A percentile compares a stretch with the other conserved stretches of the same genome.
Conservation (phyloP, 495 filamentous ascomycete species). For the Niebla homalea region DNA sequence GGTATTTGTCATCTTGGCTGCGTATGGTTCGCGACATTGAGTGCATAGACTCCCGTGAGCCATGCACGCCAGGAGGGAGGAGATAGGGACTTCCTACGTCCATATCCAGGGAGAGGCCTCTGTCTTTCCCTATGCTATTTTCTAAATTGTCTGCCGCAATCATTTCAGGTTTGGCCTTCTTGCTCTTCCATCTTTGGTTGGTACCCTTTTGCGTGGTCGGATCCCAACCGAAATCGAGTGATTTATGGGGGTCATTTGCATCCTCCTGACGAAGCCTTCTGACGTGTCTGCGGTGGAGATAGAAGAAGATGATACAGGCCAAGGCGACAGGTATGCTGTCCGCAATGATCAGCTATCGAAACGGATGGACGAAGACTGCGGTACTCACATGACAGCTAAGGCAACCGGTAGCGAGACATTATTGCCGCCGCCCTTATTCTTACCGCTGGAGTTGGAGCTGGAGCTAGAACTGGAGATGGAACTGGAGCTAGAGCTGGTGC, state of each 20-base stretch:
- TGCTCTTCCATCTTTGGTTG: conserved; percentile 27
- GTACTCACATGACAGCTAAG: conserved; percentile 68
- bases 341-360: conserved; percentile 17
- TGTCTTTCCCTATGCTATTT: conserved; percentile 38
- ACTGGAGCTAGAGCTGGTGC: conserved; percentile 10
- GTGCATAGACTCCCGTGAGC: conserved; percentile 72
- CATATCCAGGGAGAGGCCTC: conserved; percentile 76
- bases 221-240: conserved; percentile 79
- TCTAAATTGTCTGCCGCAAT: conserved; percentile 25
- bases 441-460: conserved; percentile 22
- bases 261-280: conserved; percentile 68
- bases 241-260: conserved; percentile 74
- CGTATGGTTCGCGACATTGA: conserved; percentile 63
- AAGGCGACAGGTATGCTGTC: conserved; percentile 63
- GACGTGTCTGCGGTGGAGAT: conserved; percentile 64
- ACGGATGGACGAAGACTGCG: background rate
- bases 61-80: conserved; percentile 64
- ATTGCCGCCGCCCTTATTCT: conserved; percentile 41
- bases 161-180: conserved; percentile 32
- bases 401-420: conserved; percentile 64
- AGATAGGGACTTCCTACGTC: conserved; percentile 76
- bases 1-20: conserved; percentile 69
- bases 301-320: conserved; percentile 55
- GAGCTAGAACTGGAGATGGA: background rate
- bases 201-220: conserved; percentile 11